Evolutionary conservation across 257 asterid genomes (phyloP), one percentile per base, ranked within the genome.

Genomic region (Solanum clarkiae): DNA sequence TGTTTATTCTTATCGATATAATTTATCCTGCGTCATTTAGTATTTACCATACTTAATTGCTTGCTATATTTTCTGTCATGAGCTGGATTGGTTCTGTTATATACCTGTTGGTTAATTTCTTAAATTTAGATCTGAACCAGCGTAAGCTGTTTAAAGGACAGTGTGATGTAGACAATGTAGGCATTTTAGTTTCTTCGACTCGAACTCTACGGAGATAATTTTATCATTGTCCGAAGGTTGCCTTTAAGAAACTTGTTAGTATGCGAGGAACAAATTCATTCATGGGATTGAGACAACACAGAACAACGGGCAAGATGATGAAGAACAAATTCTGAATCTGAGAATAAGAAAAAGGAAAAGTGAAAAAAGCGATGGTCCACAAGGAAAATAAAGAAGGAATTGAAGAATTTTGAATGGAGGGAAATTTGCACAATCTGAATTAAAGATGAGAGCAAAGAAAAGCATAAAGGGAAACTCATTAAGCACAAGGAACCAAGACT

Each of bases 401-500:
- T 71, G 55, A 17, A 77, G 82, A n/a, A 60, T 69, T 82, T 86
- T 62, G 85, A 87, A 89, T 42, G 88, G 70, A 84, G 84, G n/a
- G 65, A 84, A 57, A 32, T 47, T 86, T 86, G 87, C 80, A 53
- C 17, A 77, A 79, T 51, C 83, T 53, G 53, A 79, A 77, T 53
- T 79, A 79, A 79, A 79, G 83, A 53, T 90, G 87, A 81, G 84
- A 88, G 85, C 85, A 91, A 91, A 91, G 90, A 91, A 93, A 94
- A 94, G 93, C 92, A 89, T 81, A 89, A 93, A 92, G 92, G 92
- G 90, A 87, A 89, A 87, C 69, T 89, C 92, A 93, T 85, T 86
- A 56, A 94, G 94, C 93, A 88, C 92, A 90, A 94, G 91, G 88
- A 91, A 91, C 93, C 96, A 91, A 88, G 91, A 89, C 90, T 81